Percentiles rank a stretch among this genome's conserved stretches.
Conservation (phyloP, 139 green algal genomes). For the Coccomyxa sp. region DNA sequence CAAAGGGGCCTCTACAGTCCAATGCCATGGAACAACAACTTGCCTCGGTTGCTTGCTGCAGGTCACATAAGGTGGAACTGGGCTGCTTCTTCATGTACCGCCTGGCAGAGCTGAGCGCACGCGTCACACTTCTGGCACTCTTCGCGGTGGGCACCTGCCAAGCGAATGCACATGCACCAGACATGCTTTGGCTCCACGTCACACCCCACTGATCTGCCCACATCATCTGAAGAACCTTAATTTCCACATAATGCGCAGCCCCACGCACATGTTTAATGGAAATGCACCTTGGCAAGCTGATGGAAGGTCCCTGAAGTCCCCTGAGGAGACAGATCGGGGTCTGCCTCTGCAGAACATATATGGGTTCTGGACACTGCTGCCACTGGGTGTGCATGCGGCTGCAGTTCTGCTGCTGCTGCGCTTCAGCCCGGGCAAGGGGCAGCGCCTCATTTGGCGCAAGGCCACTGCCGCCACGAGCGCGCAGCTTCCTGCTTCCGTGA, state of each 20-base stretch:
- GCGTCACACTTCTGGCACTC: conserved; percentile 23
- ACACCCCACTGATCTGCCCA: no score
- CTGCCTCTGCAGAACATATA: not conserved
- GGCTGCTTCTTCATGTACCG: conserved; percentile 23
- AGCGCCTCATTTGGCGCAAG: not conserved
- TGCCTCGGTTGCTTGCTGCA: not conserved
- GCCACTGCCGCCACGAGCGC: not conserved
- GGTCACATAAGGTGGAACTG: conserved; percentile 10
- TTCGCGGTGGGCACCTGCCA: conserved; percentile 16
- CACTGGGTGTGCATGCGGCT: not conserved
- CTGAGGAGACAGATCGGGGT: not conserved
- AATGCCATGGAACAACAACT: no score
- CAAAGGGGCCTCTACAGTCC: no score
- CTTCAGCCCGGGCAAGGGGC: not conserved
- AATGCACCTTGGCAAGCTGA: not conserved
- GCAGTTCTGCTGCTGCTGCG: not conserved
- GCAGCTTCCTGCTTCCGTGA: not conserved
- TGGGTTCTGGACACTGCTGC: not conserved
- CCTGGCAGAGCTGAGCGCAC: conserved; percentile 16
- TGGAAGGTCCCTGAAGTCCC: not conserved
- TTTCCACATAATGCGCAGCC: not conserved
- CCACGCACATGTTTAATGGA: not conserved
- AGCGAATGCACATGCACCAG: not conserved
- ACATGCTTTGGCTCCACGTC: no score
- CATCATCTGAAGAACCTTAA: not conserved